Conservation (phyloP, 2,329 filamentous ascomycete genomes). For the Pseudogymnoascus sp. region DNA sequence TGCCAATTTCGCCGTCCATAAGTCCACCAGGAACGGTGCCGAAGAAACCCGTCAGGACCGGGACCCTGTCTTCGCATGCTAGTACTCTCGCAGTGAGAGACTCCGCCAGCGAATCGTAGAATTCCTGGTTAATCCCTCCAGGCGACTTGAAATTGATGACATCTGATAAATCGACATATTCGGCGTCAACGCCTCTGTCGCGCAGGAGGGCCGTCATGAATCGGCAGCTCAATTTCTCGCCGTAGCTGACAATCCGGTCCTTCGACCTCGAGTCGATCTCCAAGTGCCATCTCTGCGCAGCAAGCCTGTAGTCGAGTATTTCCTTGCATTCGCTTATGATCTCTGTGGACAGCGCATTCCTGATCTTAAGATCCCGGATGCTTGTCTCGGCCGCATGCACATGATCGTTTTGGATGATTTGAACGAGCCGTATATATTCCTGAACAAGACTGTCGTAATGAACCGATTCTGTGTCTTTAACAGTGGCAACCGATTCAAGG, state of each 20-base stretch:
- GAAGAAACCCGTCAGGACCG: conserved; percentile 89
- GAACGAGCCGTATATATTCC: conserved; percentile 67
- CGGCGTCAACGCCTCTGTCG: conserved; percentile 73
- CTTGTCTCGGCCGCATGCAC: conserved; percentile 61
- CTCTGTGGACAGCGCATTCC: conserved; percentile 52
- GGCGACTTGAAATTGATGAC: conserved; percentile 61
- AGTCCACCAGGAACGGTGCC: conserved; percentile 87
- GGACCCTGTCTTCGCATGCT: conserved; percentile 61
- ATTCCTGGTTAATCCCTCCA: conserved; percentile 55
- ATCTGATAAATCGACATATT: conserved; percentile 86
- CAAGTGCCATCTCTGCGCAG: conserved; percentile 59
- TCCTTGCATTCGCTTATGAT: conserved; percentile 76
- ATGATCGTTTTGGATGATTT: conserved; percentile 79
- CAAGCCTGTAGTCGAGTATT: conserved; percentile 66
- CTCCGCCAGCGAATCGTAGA: conserved; percentile 60
- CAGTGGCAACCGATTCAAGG: conserved; percentile 47
- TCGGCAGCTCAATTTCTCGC: conserved; percentile 89
- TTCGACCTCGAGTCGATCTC: conserved; percentile 74
- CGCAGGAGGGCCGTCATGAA: conserved; percentile 82
- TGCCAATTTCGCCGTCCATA: conserved; percentile 79
- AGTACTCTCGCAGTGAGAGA: conserved; percentile 58
- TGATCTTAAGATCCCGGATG: conserved; percentile 51
- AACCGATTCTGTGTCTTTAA: conserved; percentile 45
- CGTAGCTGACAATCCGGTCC: conserved; percentile 86
- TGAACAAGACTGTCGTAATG: conserved; percentile 47